Percentiles rank a stretch among this genome's conserved stretches.
Conservation (phyloP, 768 basidiomycete species). For the Xerocomus brunneocitrinus region DNA sequence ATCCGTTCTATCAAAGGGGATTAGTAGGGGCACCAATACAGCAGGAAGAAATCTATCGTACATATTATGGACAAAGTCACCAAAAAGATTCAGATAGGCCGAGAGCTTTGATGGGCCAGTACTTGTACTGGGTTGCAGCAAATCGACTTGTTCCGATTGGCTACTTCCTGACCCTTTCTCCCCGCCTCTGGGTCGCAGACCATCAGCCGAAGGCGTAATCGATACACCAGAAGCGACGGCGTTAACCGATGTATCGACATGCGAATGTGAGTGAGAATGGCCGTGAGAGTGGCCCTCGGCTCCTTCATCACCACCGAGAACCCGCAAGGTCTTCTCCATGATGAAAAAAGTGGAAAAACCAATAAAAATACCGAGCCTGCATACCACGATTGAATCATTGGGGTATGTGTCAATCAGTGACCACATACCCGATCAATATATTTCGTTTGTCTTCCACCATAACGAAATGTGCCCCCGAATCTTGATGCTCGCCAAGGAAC, state of each 20-base stretch:
- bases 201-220: constrained; percentile 37
- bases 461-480: constrained; percentile 66
- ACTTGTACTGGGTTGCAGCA: constrained; percentile 25
- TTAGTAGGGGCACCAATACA: constrained; percentile 16
- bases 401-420: constrained; percentile 1
- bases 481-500: constrained; percentile 85
- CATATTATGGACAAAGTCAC: constrained; percentile 95
- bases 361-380: constrained; percentile 72
- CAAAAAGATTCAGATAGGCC: constrained; percentile 89
- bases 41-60: constrained; percentile 27
- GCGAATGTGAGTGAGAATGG: constrained; percentile 58
- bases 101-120: constrained; percentile 76
- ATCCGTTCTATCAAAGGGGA: constrained; percentile 60
- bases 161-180: constrained; percentile 13
- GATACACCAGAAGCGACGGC: constrained; percentile 47
- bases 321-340: constrained; percentile 88
- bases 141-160: constrained; percentile 25
- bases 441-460: constrained; percentile 90
- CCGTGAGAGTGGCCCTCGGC: constrained; percentile 44
- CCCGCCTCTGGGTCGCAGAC: constrained; percentile 46
- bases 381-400: constrained; percentile 6
- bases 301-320: constrained; percentile 60
- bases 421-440: constrained; percentile 76
- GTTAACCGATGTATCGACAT: constrained; percentile 29
- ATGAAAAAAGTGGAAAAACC: constrained; percentile 91